Percentiles rank a stretch among this genome's conserved stretches.
Evolutionary conservation across 495 filamentous ascomycete species (phyloP).

Genomic region (Physcia stellaris): DNA sequence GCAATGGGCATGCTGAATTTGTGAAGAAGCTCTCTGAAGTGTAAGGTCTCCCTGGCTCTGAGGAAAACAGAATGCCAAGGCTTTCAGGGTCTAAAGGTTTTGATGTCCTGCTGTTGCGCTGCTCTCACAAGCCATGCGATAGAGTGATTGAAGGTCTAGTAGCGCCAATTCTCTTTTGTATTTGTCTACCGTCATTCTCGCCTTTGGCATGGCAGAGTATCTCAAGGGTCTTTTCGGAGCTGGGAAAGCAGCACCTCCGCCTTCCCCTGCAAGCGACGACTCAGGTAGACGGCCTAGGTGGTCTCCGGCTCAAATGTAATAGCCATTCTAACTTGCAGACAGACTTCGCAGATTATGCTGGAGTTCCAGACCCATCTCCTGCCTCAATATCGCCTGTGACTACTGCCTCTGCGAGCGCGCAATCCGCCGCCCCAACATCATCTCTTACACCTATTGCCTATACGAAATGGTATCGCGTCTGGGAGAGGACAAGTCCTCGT

Average conservation of each 20-base stretch:
- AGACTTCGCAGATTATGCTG: constrained; percentile 75
- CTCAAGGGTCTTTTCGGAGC: background rate
- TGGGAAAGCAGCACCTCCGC: background rate
- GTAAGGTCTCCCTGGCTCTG: no score
- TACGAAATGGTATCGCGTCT: constrained; percentile 93
- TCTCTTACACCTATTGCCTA: constrained; percentile 39
- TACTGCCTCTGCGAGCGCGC: constrained; percentile 24
- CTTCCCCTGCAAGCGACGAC: background rate
- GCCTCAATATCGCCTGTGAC: constrained; percentile 28
- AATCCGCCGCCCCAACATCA: constrained; percentile 32
- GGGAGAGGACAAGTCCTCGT: constrained; percentile 65
- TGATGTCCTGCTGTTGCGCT: no score
- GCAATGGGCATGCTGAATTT: no score
- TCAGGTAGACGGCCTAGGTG: background rate
- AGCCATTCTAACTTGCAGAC: background rate
- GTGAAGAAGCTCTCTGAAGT: no score
- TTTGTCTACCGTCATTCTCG: no score
- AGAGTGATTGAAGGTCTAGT: no score
- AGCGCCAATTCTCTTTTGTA: no score
- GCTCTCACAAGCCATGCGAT: no score
- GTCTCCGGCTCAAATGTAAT: no score
- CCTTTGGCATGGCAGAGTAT: background rate
- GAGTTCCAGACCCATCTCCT: constrained; percentile 50
- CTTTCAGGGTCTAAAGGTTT: no score
- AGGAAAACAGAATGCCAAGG: no score